Percentiles rank a stretch among this genome's conserved stretches.
Evolutionary conservation across 2,329 filamentous ascomycete species (phyloP).

Genomic region (Sporothrix schenckii): DNA sequence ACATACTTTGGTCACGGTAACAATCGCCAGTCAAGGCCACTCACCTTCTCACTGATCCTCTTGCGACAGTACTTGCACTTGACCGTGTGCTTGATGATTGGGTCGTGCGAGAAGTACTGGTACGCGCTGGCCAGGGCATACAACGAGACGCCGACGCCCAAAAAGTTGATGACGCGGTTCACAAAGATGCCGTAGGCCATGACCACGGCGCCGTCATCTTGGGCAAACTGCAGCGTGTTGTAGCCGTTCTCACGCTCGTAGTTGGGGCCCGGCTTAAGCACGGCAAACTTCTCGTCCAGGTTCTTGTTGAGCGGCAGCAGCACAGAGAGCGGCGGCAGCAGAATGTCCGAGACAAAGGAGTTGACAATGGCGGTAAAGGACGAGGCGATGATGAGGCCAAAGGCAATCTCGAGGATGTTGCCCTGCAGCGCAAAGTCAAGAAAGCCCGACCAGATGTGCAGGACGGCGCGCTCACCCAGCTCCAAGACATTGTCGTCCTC

Average conservation of each 20-base stretch:
- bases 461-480: constrained; percentile 52
- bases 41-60: constrained; percentile 64
- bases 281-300: constrained; percentile 73
- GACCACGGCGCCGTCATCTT: constrained; percentile 71
- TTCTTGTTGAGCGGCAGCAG: constrained; percentile 71
- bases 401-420: constrained; percentile 74
- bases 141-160: constrained; percentile 65
- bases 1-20: background rate
- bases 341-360: constrained; percentile 70
- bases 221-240: constrained; percentile 69
- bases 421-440: constrained; percentile 73
- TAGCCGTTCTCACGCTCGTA: constrained; percentile 60
- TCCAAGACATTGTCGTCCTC: constrained; percentile 47
- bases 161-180: constrained; percentile 66
- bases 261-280: constrained; percentile 61
- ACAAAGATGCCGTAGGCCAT: constrained; percentile 70
- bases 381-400: constrained; percentile 72
- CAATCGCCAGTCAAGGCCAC: constrained; percentile 30
- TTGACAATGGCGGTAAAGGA: constrained; percentile 73
- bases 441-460: constrained; percentile 64
- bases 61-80: constrained; percentile 71
- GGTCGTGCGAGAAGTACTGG: constrained; percentile 62
- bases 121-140: constrained; percentile 67
- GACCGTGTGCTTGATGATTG: constrained; percentile 70
- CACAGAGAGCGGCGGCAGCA: constrained; percentile 70